Evolutionary conservation across 169 alveolate genomes (phyloP).

Genomic region (Plasmodium fragile): DNA sequence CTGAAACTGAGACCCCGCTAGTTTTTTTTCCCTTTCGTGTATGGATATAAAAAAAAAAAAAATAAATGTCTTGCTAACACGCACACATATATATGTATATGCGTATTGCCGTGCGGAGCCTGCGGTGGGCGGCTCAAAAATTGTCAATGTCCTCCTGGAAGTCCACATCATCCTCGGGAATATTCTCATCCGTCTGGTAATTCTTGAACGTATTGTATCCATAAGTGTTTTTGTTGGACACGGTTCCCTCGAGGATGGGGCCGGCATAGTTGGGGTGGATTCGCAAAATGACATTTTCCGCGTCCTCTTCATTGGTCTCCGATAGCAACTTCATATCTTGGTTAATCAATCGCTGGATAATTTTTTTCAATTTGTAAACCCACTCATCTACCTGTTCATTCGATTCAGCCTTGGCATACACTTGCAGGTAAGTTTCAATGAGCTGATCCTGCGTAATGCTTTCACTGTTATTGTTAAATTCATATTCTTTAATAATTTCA

Average conservation of each 20-base stretch:
- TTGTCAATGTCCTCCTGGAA: slow-evolving; percentile 66
- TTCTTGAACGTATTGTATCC: slow-evolving; percentile 64
- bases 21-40: neutral
- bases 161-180: slow-evolving; percentile 53
- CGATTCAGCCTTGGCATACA: slow-evolving; percentile 79
- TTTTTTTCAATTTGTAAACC: slow-evolving; percentile 82
- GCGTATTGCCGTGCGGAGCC: neutral
- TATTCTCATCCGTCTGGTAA: slow-evolving; percentile 27
- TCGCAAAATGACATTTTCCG: slow-evolving; percentile 78
- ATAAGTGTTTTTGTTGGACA: slow-evolving; percentile 37
- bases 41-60: neutral
- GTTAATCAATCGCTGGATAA: slow-evolving; percentile 79
- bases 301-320: slow-evolving; percentile 76
- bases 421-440: slow-evolving; percentile 82
- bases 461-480: slow-evolving; percentile 78
- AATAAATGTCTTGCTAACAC: neutral
- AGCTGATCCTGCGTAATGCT: slow-evolving; percentile 81
- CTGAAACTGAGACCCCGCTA: neutral
- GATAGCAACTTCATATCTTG: slow-evolving; percentile 83
- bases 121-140: neutral
- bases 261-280: slow-evolving; percentile 86
- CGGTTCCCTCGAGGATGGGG: slow-evolving; percentile 24
- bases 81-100: neutral
- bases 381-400: slow-evolving; percentile 85
- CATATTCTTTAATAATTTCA: slow-evolving; percentile 82